phyloP scores from a whole-genome alignment of 495 filamentous ascomycete genomes.

The Hamigera avellanea region DNA sequence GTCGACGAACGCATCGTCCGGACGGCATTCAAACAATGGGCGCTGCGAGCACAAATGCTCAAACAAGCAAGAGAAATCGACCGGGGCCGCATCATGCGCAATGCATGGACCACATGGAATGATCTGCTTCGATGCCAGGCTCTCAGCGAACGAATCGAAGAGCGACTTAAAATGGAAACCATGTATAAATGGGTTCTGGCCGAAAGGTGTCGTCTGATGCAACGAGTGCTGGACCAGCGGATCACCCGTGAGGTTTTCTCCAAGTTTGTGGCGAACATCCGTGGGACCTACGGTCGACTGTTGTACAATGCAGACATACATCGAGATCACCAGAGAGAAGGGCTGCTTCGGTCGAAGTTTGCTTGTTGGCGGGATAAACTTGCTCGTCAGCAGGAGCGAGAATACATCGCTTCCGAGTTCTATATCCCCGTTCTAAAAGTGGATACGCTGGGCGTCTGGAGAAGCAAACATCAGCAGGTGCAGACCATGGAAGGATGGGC shows the following conservation, averaged over 20 bases:
- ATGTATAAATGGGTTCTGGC: constrained; percentile 56
- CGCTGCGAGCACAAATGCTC: constrained; percentile 32
- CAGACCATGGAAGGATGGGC: constrained; percentile 42
- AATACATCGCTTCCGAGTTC: constrained; percentile 41
- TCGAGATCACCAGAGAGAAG: constrained; percentile 20
- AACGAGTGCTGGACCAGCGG: constrained; percentile 38
- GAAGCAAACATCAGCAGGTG: constrained; percentile 30
- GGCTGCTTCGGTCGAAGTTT: constrained; percentile 26
- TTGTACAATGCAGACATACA: constrained; percentile 25
- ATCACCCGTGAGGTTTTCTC: constrained; percentile 34
- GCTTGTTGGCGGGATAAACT: constrained; percentile 32
- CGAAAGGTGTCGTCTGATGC: constrained; percentile 40
- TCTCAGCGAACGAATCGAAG: constrained; percentile 42
- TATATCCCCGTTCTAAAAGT: constrained; percentile 38
- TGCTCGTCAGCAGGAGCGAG: constrained; percentile 28
- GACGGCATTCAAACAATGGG: constrained; percentile 40
- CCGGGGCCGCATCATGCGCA: constrained; percentile 39
- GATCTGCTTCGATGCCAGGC: constrained; percentile 47
- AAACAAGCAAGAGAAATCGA: constrained; percentile 46
- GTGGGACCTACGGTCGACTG: constrained; percentile 25
- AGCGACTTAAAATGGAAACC: constrained; percentile 43
- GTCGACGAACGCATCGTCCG: constrained; percentile 37
- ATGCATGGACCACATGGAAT: constrained; percentile 55
- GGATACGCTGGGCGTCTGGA: constrained; percentile 38
- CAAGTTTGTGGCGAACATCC: constrained; percentile 29